A percentile compares a stretch with the other conserved stretches of the same genome.
phyloP scores from a whole-genome alignment of 2,329 filamentous ascomycete genomes.

The Phialocephala sp. region DNA sequence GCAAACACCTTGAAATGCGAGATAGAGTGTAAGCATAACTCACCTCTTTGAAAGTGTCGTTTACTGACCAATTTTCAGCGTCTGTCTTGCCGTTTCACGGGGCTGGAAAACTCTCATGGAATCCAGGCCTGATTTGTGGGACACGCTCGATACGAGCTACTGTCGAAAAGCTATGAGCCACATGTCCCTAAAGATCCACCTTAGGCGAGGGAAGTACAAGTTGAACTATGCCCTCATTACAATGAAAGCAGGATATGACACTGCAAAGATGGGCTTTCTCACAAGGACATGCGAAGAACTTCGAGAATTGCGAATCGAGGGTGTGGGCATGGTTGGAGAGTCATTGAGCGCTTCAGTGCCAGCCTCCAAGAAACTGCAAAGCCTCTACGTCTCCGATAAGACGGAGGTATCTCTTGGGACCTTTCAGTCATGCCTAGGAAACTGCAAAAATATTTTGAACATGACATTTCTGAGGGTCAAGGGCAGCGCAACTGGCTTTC shows the following conservation, averaged over 20 bases:
- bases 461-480: constrained; percentile 27
- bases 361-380: constrained; percentile 31
- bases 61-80: constrained; percentile 25
- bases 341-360: constrained; percentile 34
- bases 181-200: constrained; percentile 35
- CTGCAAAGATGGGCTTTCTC: constrained; percentile 34
- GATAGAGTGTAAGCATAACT: constrained; percentile 38
- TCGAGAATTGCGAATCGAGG: constrained; percentile 34
- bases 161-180: constrained; percentile 28
- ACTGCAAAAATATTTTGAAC: constrained; percentile 31
- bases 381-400: constrained; percentile 25
- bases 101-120: constrained; percentile 42
- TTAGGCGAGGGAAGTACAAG: constrained; percentile 40
- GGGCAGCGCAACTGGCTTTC: constrained; percentile 7
- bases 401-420: constrained; percentile 30
- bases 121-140: constrained; percentile 41
- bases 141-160: constrained; percentile 37
- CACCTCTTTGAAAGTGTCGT: neutral
- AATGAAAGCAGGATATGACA: constrained; percentile 32
- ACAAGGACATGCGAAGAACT: constrained; percentile 38
- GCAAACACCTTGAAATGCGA: constrained; percentile 38
- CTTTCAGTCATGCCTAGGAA: constrained; percentile 25
- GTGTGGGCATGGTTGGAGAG: constrained; percentile 35
- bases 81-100: constrained; percentile 41
- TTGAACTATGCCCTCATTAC: constrained; percentile 36